Evolutionary conservation across 768 basidiomycete genomes (phyloP).

Genomic region (Tylopilus sp.): DNA sequence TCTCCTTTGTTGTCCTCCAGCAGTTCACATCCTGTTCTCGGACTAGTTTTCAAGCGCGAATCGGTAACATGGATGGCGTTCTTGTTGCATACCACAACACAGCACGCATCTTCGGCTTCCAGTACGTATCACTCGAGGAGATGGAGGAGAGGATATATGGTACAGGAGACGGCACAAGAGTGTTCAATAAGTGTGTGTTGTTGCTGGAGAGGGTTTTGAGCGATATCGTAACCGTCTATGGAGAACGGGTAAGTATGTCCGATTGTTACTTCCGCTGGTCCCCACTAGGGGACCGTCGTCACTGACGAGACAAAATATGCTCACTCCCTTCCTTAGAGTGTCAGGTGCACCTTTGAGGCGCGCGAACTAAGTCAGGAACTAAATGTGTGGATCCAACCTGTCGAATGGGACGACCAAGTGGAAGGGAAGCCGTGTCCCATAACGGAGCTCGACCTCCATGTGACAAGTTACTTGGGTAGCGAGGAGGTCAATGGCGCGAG

Average conservation of each 20-base stretch:
- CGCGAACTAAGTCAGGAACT: constrained; percentile 39
- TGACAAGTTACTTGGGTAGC: constrained; percentile 43
- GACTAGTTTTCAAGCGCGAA: constrained; percentile 85
- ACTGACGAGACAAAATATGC: background rate
- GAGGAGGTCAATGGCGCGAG: constrained; percentile 38
- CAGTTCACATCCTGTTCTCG: background rate
- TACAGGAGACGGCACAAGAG: constrained; percentile 47
- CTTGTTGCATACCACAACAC: constrained; percentile 89
- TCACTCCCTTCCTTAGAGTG: constrained; percentile 36
- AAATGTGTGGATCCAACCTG: constrained; percentile 67
- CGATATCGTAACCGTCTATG: constrained; percentile 58
- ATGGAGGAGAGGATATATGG: constrained; percentile 87
- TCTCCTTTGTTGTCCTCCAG: too few relatives aligned
- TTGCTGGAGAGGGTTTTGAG: constrained; percentile 66
- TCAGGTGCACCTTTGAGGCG: constrained; percentile 63
- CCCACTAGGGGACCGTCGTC: background rate
- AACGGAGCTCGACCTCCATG: constrained; percentile 53
- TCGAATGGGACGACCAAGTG: constrained; percentile 38
- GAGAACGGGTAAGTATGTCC: constrained; percentile 50
- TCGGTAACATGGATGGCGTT: constrained; percentile 96
- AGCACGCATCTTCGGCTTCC: constrained; percentile 84
- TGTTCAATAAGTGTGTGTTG: constrained; percentile 72
- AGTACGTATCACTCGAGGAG: constrained; percentile 82
- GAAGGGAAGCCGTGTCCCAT: constrained; percentile 42
- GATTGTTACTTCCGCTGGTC: background rate